phyloP scores from a whole-genome alignment of 257 asterid genomes.

The Solanum bukasovii region DNA sequence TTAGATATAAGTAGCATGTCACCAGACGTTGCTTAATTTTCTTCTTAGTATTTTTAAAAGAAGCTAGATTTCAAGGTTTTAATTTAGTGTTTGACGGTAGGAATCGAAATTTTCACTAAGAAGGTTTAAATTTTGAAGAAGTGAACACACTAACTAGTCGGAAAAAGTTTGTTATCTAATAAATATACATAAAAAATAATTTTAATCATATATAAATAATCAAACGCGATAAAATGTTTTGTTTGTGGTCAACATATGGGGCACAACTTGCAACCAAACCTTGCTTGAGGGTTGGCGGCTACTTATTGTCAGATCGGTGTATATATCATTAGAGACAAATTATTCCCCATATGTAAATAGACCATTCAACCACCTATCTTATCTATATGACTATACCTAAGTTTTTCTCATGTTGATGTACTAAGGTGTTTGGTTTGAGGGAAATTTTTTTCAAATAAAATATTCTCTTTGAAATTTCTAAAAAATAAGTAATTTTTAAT shows the following conservation, averaged over 20 bases:
- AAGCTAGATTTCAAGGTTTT: neutral
- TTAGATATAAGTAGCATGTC: neutral
- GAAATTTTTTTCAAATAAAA: neutral
- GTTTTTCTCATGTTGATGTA: neutral
- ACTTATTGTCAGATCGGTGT: neutral
- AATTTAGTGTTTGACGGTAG: neutral
- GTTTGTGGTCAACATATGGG: neutral
- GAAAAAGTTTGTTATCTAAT: no score
- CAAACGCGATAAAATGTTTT: no score
- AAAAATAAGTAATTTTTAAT: neutral
- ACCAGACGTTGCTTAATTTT: neutral
- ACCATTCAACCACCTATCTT: neutral
- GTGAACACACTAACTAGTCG: no score
- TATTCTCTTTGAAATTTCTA: neutral
- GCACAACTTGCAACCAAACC: neutral
- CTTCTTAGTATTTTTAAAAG: neutral
- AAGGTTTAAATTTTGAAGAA: no score
- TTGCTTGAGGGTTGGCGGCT: neutral
- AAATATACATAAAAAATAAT: no score
- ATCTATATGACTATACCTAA: neutral
- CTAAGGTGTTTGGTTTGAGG: neutral
- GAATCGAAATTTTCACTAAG: no score
- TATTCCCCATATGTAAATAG: neutral
- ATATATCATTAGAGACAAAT: neutral
- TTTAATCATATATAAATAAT: no score